Evolutionary conservation across 148 eudicot species (phyloP), one percentile per base, ranked within the genome.

Genomic region (Amaranthus palmeri): DNA sequence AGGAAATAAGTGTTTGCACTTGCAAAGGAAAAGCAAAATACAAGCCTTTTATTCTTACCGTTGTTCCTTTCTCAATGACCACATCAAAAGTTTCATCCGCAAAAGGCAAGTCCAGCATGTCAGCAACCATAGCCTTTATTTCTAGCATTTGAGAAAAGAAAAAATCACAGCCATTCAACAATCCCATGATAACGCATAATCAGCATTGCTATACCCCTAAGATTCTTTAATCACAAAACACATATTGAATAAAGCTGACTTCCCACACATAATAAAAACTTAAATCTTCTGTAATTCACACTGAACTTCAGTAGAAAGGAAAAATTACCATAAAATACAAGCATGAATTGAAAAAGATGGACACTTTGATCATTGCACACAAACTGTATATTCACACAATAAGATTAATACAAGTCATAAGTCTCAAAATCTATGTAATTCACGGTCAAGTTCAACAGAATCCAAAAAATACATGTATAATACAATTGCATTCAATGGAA

Each of bases 31-130:
- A 46, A 67, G 10, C 10, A 3, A 42, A 0, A 53, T 41, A 3
- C 42, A 46, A 13, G 43, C 58, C 9, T 62, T 15, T 49, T 45
- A 67, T 59, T 47, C 83, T 82, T 81, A 93, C 98, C 98, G 89
- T 93, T 42, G 98, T 89, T 86, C 98, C 98, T 86, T 93, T 95
- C 88, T 95, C 98, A 68, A 95, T 82, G 69, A 91, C 93, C 68
- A 95, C 96, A 76, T 95, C 98, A 77, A 89, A 95, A 61, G 84
- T 82, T 48, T 88, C 89, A 72, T 86, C 86, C 46, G 73, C 66
- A 61, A 91, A 95, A 53, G 96, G 96, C 73, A 95, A 83, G 80
- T 95, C 92, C 71, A 95, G 82, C 97, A 95, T 91, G 77, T 95
- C 97, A 67, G 96, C 98, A 67, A 83, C 93, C 87, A 91, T 79